Percentiles rank a stretch among this genome's conserved stretches.
Evolutionary conservation across 1,284 basidiomycete genomes (phyloP).

Genomic region (Cryptococcus hybrid): DNA sequence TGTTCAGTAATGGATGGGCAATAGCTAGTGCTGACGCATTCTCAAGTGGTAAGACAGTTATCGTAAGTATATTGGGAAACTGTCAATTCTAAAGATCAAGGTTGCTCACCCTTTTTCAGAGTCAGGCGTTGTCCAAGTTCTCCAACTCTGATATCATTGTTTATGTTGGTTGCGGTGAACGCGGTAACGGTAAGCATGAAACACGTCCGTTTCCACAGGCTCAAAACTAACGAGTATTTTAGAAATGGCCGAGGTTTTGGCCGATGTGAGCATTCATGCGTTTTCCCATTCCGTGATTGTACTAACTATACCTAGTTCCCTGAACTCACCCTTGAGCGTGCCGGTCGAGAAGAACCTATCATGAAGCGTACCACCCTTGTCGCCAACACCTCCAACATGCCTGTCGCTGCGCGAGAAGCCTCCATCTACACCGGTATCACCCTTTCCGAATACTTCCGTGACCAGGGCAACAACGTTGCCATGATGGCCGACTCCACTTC

Average conservation of each 20-base stretch:
- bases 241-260: slow-evolving; percentile 96
- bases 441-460: slow-evolving; percentile 98
- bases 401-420: slow-evolving; percentile 98
- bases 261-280: slow-evolving; percentile 63
- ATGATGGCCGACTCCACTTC: slow-evolving; percentile 99
- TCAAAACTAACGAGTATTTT: slow-evolving; percentile 14
- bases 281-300: background rate
- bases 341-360: slow-evolving; percentile 93
- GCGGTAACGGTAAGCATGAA: slow-evolving; percentile 71
- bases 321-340: slow-evolving; percentile 84
- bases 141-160: slow-evolving; percentile 99
- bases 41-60: slow-evolving; percentile 80
- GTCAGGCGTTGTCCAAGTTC: slow-evolving; percentile 91
- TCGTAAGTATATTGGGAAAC: slow-evolving; percentile 58
- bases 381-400: slow-evolving; percentile 99
- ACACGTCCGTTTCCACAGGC: background rate
- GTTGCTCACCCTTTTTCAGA: slow-evolving; percentile 8
- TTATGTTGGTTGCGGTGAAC: slow-evolving; percentile 96
- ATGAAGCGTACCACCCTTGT: slow-evolving; percentile 99
- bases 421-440: slow-evolving; percentile 99
- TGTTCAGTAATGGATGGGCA: no score
- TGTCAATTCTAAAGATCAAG: background rate
- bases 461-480: slow-evolving; percentile 94
- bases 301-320: slow-evolving; percentile 68
- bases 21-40: background rate